phyloP scores from a whole-genome alignment of 2,329 filamentous ascomycete genomes.

The Aspergillus piperis region DNA sequence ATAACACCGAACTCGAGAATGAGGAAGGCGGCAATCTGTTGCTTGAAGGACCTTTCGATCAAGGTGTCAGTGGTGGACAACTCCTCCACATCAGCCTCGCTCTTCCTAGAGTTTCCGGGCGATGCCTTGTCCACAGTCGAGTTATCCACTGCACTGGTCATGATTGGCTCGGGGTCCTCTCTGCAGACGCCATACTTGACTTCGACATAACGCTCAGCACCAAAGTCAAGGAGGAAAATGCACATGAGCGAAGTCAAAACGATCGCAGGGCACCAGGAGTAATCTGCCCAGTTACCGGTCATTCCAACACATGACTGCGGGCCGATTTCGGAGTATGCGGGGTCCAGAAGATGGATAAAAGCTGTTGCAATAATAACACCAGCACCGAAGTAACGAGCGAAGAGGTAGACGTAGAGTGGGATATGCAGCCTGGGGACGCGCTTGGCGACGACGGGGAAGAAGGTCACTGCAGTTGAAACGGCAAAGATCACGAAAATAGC shows the following conservation, averaged over 20 bases:
- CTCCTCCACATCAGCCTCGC: conserved; percentile 4
- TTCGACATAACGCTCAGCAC: conserved; percentile 17
- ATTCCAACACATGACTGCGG: conserved; percentile 17
- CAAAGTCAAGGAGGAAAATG: conserved; percentile 18
- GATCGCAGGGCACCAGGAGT: conserved; percentile 19
- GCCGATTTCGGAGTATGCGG: conserved; percentile 17
- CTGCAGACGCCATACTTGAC: conserved; percentile 14
- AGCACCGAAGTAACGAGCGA: conserved; percentile 18
- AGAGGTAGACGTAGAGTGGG: conserved; percentile 14
- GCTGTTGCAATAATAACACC: conserved; percentile 18
- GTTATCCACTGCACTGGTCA: conserved; percentile 11
- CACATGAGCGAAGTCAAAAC: conserved; percentile 13
- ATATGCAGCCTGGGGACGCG: conserved; percentile 10
- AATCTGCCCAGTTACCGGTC: conserved; percentile 16
- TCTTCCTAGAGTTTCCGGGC: not conserved
- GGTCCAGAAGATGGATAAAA: conserved; percentile 19
- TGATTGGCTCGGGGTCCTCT: conserved; percentile 13
- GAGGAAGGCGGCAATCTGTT: conserved; percentile 44
- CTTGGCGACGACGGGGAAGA: conserved; percentile 18
- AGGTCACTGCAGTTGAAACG: conserved; percentile 15
- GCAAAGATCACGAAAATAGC: conserved; percentile 17
- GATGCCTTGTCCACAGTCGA: not conserved
- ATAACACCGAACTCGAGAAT: conserved; percentile 63
- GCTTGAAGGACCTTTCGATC: conserved; percentile 34
- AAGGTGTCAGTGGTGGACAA: not conserved